A percentile compares a stretch with the other conserved stretches of the same genome.
phyloP scores from a whole-genome alignment of 768 basidiomycete species.

The Trametes cubensis region DNA sequence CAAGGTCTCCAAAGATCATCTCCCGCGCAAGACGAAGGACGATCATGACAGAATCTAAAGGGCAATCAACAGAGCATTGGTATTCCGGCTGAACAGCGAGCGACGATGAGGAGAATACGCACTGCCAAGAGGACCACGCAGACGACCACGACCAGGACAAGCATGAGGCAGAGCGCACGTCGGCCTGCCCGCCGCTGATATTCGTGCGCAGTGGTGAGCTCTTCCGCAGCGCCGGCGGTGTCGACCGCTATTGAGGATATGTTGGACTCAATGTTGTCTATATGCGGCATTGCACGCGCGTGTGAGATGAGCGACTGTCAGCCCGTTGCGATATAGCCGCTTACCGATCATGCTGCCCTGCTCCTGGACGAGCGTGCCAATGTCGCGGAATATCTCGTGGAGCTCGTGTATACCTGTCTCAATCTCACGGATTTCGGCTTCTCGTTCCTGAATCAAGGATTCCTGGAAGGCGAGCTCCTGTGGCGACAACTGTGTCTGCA shows the following conservation, averaged over 20 bases:
- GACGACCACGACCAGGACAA: slow-evolving; percentile 84
- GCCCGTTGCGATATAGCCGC: slow-evolving; percentile 30
- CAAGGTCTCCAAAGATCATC: not conserved
- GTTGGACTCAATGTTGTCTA: slow-evolving; percentile 96
- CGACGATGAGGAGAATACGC: slow-evolving; percentile 43
- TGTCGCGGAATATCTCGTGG: slow-evolving; percentile 93
- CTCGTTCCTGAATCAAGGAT: slow-evolving; percentile 90
- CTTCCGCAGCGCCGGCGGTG: slow-evolving; percentile 80
- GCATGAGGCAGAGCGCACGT: slow-evolving; percentile 85
- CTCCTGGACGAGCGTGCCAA: slow-evolving; percentile 92
- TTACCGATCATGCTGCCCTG: slow-evolving; percentile 94
- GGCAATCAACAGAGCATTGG: slow-evolving; percentile 30
- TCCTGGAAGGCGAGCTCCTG: slow-evolving; percentile 96
- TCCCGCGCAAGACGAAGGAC: not conserved
- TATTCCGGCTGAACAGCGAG: slow-evolving; percentile 31
- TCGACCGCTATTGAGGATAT: slow-evolving; percentile 85
- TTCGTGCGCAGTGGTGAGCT: slow-evolving; percentile 85
- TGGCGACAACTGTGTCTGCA: slow-evolving; percentile 78
- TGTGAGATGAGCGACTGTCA: not conserved
- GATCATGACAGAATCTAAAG: slow-evolving; percentile 34
- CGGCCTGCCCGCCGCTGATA: slow-evolving; percentile 94
- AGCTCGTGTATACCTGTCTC: slow-evolving; percentile 96
- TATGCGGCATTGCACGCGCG: not conserved
- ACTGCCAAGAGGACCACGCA: slow-evolving; percentile 92
- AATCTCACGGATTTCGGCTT: slow-evolving; percentile 93